These are phyloP conservation scores for Lichina pygmaea DNA, from an alignment of 495 filamentous ascomycete species.

Conservation along the genomic window DNA sequence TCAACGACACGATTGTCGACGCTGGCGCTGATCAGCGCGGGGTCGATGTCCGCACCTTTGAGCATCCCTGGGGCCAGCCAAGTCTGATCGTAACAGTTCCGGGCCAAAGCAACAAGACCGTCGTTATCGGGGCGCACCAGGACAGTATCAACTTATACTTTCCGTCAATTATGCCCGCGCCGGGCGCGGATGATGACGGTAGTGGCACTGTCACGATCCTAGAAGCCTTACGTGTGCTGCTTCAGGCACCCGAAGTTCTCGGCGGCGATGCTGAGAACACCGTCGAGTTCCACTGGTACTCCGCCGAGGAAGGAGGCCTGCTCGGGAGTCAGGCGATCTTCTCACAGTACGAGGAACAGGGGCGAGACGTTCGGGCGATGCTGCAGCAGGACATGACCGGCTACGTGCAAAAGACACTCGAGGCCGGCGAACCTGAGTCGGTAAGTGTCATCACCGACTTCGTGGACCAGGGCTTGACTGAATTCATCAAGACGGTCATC, in stretches of 20 bases:
- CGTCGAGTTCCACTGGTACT: constrained; percentile 91
- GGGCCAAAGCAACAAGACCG: constrained; percentile 57
- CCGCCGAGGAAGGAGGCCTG: constrained; percentile 74
- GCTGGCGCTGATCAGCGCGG: constrained; percentile 42
- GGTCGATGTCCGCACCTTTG: constrained; percentile 44
- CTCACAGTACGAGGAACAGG: constrained; percentile 45
- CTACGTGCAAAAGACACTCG: constrained; percentile 55
- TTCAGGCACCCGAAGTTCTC: constrained; percentile 23
- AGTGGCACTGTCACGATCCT: constrained; percentile 57
- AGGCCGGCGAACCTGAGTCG: constrained; percentile 58
- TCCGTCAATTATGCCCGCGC: constrained; percentile 53
- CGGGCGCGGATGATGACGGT: constrained; percentile 54
- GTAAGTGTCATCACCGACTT: constrained; percentile 88
- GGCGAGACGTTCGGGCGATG: constrained; percentile 77
- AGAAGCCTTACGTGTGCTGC: constrained; percentile 37
- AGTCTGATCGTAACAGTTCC: constrained; percentile 85
- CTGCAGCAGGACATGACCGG: constrained; percentile 99
- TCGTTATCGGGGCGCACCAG: constrained; percentile 52
- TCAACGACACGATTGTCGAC: constrained; percentile 39
- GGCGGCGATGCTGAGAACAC: constrained; percentile 41
- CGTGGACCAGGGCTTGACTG: constrained; percentile 56
- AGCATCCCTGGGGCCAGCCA: constrained; percentile 66
- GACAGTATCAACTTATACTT: constrained; percentile 80
- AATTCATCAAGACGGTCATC: constrained; percentile 78
- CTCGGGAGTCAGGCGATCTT: constrained; percentile 65